phyloP scores from a whole-genome alignment of 345 rosid genomes.

The Arabis alpina region DNA sequence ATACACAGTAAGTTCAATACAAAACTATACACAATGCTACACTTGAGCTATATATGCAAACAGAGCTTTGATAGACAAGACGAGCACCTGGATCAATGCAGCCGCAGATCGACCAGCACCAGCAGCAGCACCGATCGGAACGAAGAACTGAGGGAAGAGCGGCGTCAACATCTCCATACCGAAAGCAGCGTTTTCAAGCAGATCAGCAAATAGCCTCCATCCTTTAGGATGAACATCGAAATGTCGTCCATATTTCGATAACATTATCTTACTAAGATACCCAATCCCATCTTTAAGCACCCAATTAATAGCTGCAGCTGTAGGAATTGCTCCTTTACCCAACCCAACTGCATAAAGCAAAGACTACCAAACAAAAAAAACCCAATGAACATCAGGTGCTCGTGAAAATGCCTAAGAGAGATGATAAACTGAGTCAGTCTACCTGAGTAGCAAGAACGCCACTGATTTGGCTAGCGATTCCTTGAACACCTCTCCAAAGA shows the following conservation, averaged over 20 bases:
- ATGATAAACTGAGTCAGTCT: slow-evolving; percentile 1
- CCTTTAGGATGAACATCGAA: slow-evolving; percentile 96
- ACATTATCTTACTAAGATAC: slow-evolving; percentile 84
- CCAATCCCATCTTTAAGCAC: slow-evolving; percentile 97
- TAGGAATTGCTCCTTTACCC: slow-evolving; percentile 97
- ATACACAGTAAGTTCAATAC: slow-evolving; percentile 12
- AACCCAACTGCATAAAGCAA: slow-evolving; percentile 96
- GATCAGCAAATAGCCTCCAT: slow-evolving; percentile 97
- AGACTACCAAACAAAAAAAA: slow-evolving; percentile 52
- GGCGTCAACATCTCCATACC: slow-evolving; percentile 97
- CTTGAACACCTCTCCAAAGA: slow-evolving; percentile 97
- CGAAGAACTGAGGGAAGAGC: slow-evolving; percentile 81
- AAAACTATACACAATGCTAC: slow-evolving; percentile 2
- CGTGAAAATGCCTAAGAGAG: slow-evolving; percentile 30
- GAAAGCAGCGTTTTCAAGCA: slow-evolving; percentile 86
- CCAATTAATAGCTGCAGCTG: slow-evolving; percentile 97
- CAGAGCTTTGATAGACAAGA: not conserved
- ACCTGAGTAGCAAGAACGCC: slow-evolving; percentile 98
- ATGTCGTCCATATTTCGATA: slow-evolving; percentile 91
- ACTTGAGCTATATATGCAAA: slow-evolving; percentile 3
- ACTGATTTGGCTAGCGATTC: slow-evolving; percentile 89
- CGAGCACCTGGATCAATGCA: slow-evolving; percentile 79
- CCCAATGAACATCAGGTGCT: slow-evolving; percentile 23
- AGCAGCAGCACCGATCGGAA: slow-evolving; percentile 84
- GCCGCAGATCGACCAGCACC: slow-evolving; percentile 96